phyloP scores from a whole-genome alignment of 495 filamentous ascomycete species.

The Daldinia childiae region DNA sequence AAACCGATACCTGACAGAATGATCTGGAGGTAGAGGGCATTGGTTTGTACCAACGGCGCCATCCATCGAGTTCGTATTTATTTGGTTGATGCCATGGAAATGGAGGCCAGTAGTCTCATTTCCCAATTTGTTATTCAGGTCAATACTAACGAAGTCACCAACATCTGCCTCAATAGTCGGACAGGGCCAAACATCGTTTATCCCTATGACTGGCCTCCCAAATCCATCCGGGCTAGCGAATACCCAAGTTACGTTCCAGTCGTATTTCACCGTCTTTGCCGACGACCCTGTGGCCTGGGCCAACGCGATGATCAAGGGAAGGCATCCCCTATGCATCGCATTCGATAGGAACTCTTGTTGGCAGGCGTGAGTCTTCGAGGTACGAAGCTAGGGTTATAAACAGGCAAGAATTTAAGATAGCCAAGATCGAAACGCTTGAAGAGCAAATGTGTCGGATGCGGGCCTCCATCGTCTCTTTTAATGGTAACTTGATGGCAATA shows the following conservation, averaged over 20 bases:
- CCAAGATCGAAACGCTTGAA: constrained; percentile 22
- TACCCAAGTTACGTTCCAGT: constrained; percentile 78
- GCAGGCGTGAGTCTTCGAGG: constrained; percentile 8
- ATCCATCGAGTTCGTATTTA: constrained; percentile 77
- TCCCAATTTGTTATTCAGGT: constrained; percentile 76
- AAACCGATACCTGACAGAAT: constrained; percentile 72
- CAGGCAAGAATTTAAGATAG: constrained; percentile 4
- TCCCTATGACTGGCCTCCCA: constrained; percentile 73
- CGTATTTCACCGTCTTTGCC: constrained; percentile 50
- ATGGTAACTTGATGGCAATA: constrained; percentile 21
- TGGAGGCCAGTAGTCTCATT: constrained; percentile 79
- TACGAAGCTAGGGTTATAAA: constrained; percentile 5
- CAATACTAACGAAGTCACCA: constrained; percentile 75
- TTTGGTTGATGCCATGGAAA: constrained; percentile 83
- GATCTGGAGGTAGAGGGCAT: constrained; percentile 72
- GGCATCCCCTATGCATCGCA: constrained; percentile 30
- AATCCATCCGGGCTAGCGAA: constrained; percentile 74
- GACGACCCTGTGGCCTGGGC: constrained; percentile 34
- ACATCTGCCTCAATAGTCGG: constrained; percentile 73
- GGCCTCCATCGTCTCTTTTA: constrained; percentile 22
- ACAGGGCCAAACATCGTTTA: constrained; percentile 80
- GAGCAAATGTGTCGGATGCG: constrained; percentile 29
- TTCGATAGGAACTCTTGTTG: constrained; percentile 18
- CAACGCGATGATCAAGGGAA: constrained; percentile 31
- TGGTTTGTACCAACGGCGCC: constrained; percentile 74